These are phyloP conservation scores for Tetrapisispora nanseiensis DNA, from an alignment of 805 yeast genomes.

Conservation along the genomic window DNA sequence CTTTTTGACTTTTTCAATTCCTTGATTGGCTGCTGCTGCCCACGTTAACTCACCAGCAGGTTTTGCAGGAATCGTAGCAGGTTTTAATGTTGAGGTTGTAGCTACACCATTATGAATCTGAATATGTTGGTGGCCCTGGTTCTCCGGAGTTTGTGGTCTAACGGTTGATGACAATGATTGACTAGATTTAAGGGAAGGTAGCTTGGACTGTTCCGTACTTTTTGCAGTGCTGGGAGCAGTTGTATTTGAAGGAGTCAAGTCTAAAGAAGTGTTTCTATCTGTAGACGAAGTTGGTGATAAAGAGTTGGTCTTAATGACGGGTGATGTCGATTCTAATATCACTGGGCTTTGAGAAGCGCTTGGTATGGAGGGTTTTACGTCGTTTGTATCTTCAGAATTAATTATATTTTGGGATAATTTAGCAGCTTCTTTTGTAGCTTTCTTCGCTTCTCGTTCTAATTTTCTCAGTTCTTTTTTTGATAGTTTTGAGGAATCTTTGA, in stretches of 20 bases:
- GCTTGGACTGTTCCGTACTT: constrained; percentile 8
- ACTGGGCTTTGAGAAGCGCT: constrained; percentile 5
- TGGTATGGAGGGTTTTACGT: too few relatives aligned
- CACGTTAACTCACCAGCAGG: constrained; percentile 47
- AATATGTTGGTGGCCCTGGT: constrained; percentile 23
- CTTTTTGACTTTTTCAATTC: constrained; percentile 20
- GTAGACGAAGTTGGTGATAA: constrained; percentile 13
- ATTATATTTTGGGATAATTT: constrained; percentile 13
- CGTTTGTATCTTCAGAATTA: constrained; percentile 1
- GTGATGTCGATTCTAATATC: background rate
- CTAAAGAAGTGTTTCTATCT: constrained; percentile 3
- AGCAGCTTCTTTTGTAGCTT: constrained; percentile 27
- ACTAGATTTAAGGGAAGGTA: constrained; percentile 5
- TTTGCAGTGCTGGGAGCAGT: constrained; percentile 13
- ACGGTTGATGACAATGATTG: constrained; percentile 3
- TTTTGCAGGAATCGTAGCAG: constrained; percentile 44
- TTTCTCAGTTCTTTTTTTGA: constrained; percentile 29
- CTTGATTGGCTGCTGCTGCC: constrained; percentile 44
- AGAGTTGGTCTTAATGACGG: constrained; percentile 5
- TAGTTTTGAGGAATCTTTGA: constrained; percentile 16
- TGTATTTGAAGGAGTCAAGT: constrained; percentile 6
- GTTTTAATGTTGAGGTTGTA: constrained; percentile 33
- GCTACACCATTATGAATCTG: constrained; percentile 27
- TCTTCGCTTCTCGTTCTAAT: constrained; percentile 29
- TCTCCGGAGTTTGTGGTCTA: constrained; percentile 6